These are phyloP conservation scores for Alternaria brassicae DNA, from an alignment of 2,329 filamentous ascomycete genomes.

Conservation along the genomic window DNA sequence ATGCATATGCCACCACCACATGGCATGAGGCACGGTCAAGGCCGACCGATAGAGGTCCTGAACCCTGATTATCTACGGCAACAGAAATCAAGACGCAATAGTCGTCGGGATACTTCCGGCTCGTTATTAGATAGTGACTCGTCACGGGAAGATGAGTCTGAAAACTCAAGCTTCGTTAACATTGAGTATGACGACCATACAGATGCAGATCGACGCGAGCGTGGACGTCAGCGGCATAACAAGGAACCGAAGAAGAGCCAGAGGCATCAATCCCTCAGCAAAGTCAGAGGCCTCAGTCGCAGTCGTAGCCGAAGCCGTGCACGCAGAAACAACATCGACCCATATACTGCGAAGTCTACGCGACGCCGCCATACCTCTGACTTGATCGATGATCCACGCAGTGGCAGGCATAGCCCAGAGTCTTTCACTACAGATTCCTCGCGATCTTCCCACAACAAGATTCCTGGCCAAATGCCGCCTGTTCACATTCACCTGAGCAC, in stretches of 20 bases:
- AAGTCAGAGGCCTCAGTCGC: constrained; percentile 15
- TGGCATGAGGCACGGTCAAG: constrained; percentile 15
- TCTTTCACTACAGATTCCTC: constrained; percentile 28
- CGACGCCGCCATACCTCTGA: constrained; percentile 21
- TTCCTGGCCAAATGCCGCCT: constrained; percentile 16
- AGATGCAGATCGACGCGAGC: constrained; percentile 18
- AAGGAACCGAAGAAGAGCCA: constrained; percentile 18
- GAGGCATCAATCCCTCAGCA: constrained; percentile 19
- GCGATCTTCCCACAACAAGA: constrained; percentile 17
- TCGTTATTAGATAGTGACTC: constrained; percentile 28
- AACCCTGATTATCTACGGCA: constrained; percentile 16
- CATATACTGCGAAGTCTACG: constrained; percentile 14
- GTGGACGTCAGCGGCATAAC: constrained; percentile 22
- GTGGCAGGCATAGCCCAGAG: constrained; percentile 25
- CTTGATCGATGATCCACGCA: constrained; percentile 23
- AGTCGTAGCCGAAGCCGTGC: constrained; percentile 17
- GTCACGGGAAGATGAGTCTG: constrained; percentile 24
- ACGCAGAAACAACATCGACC: constrained; percentile 10
- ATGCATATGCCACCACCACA: constrained; percentile 9
- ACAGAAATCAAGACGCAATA: constrained; percentile 26
- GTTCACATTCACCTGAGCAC: constrained; percentile 33
- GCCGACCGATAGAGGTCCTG: constrained; percentile 12
- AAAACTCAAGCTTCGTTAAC: constrained; percentile 20
- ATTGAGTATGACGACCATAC: constrained; percentile 32
- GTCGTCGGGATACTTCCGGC: constrained; percentile 5